Percentiles rank a stretch among this genome's conserved stretches.
phyloP scores from a whole-genome alignment of 2,329 filamentous ascomycete genomes.

The Pseudogymnoascus pannorum region DNA sequence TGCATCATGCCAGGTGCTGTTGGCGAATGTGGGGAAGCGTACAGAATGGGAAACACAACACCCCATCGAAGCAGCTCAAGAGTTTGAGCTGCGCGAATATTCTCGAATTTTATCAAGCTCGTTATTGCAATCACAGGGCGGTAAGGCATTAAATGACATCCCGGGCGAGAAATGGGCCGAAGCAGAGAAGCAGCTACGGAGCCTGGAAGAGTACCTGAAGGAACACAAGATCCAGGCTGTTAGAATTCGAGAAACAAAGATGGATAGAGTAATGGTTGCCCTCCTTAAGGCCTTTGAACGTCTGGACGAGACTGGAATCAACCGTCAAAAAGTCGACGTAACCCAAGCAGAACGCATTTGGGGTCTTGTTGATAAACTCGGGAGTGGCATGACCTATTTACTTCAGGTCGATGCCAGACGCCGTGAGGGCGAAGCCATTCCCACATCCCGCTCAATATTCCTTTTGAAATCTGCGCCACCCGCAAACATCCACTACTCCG shows the following conservation, averaged over 20 bases:
- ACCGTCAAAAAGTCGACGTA: background rate
- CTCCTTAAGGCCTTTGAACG: conserved; percentile 6
- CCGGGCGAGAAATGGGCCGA: background rate
- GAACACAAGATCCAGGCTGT: conserved; percentile 10
- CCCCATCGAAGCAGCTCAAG: background rate
- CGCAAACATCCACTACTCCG: background rate
- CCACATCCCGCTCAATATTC: conserved; percentile 10
- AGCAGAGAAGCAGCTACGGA: conserved; percentile 9
- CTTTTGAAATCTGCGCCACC: conserved; percentile 12
- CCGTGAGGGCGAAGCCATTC: conserved; percentile 7
- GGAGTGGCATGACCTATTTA: conserved; percentile 10
- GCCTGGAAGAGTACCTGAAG: conserved; percentile 9
- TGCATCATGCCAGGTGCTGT: background rate
- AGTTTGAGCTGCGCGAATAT: conserved; percentile 6
- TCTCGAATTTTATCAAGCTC: background rate
- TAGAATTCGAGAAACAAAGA: conserved; percentile 1
- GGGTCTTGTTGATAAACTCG: conserved; percentile 7
- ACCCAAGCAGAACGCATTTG: conserved; percentile 3
- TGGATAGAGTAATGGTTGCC: conserved; percentile 1
- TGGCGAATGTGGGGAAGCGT: background rate
- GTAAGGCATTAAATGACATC: background rate
- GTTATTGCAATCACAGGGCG: background rate
- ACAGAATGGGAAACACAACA: background rate
- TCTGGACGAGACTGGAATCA: conserved; percentile 7
- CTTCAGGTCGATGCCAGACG: background rate